Percentiles rank a stretch among this genome's conserved stretches.
phyloP scores from a whole-genome alignment of 257 asterid genomes.

The Marsdenia floribunda region DNA sequence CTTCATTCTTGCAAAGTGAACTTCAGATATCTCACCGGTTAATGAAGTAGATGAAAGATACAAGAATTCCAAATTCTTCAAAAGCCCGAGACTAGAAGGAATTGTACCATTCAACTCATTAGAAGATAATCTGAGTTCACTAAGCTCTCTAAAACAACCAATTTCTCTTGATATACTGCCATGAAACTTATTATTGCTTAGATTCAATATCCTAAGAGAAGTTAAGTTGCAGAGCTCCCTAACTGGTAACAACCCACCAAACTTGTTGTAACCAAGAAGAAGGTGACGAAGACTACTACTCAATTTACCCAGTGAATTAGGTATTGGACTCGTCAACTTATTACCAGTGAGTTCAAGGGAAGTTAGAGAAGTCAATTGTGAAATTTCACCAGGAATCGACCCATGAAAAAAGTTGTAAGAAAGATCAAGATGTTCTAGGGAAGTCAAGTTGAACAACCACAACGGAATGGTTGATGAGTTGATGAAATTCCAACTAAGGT shows the following conservation, averaged over 20 bases:
- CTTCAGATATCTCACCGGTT: constrained; percentile 9
- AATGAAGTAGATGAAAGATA: not conserved
- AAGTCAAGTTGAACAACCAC: constrained; percentile 14
- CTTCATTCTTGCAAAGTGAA: constrained; percentile 5
- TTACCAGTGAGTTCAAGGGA: constrained; percentile 4
- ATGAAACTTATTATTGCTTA: constrained; percentile 7
- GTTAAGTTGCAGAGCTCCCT: constrained; percentile 4
- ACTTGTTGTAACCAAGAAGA: not conserved
- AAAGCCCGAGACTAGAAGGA: constrained; percentile 1
- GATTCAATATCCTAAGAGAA: not conserved
- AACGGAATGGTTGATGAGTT: constrained; percentile 10
- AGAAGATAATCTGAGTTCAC: not conserved
- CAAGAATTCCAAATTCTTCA: not conserved
- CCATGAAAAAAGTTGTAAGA: constrained; percentile 9
- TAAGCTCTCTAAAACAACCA: not conserved
- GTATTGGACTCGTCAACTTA: not conserved
- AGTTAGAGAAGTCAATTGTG: not conserved
- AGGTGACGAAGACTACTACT: not conserved
- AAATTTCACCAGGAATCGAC: not conserved
- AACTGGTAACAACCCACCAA: not conserved
- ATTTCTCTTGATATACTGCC: constrained; percentile 3
- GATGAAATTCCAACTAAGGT: not conserved
- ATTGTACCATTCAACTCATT: not conserved
- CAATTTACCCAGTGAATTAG: not conserved
- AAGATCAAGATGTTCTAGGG: constrained; percentile 10